phyloP scores from a whole-genome alignment of 2,329 filamentous ascomycete genomes.

The Colletotrichum orchidophilum region DNA sequence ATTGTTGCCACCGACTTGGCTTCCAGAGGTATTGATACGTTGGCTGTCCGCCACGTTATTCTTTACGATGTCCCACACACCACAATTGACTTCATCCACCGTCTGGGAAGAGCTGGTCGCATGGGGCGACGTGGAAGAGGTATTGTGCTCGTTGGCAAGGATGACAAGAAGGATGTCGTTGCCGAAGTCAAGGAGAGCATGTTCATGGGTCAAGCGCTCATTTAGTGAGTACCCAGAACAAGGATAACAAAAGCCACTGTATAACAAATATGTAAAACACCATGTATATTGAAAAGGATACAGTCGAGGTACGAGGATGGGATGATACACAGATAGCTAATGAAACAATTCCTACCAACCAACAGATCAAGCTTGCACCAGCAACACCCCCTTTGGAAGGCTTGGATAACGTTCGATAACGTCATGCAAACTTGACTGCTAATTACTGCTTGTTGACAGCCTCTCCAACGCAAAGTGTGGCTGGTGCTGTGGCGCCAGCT shows the following conservation, averaged over 20 bases:
- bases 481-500: conserved; percentile 31
- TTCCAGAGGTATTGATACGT: conserved; percentile 91
- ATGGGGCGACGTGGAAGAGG: conserved; percentile 93
- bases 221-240: conserved; percentile 53
- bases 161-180: conserved; percentile 90
- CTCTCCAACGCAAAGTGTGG: conserved; percentile 7
- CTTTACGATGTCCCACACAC: conserved; percentile 98
- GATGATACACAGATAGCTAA: conserved; percentile 7
- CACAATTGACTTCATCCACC: conserved; percentile 97
- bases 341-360: neutral
- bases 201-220: conserved; percentile 82
- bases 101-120: conserved; percentile 87
- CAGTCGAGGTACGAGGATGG: neutral
- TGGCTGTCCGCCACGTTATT: conserved; percentile 90
- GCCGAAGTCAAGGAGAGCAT: conserved; percentile 91
- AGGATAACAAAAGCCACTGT: neutral
- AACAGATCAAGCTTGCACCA: neutral
- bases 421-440: neutral
- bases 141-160: conserved; percentile 88
- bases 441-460: neutral
- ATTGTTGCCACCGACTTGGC: conserved; percentile 94
- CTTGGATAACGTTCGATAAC: neutral
- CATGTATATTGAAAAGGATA: conserved; percentile 3
- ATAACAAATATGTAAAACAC: conserved; percentile 22
- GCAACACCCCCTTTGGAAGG: neutral